These are phyloP conservation scores for Gossypium davidsonii DNA, from an alignment of 441 rosid genomes.

Conservation along the genomic window DNA sequence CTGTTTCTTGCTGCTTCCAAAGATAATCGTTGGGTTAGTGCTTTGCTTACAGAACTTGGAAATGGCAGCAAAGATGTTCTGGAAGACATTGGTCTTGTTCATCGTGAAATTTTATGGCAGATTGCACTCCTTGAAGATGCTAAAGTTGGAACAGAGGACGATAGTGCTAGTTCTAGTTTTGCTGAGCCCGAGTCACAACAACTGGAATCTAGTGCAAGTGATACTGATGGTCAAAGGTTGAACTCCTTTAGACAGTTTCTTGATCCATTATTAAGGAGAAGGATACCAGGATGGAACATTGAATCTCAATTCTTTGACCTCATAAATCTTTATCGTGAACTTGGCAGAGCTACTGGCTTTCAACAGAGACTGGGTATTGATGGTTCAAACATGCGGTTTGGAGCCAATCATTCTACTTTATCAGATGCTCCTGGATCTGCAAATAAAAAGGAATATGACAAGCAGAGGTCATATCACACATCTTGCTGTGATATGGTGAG, in stretches of 20 bases:
- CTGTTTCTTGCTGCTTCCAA: conserved; percentile 90
- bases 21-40: conserved; percentile 95
- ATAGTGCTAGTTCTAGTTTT: conserved; percentile 31
- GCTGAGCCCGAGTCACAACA: conserved; percentile 42
- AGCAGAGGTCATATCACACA: conserved; percentile 68
- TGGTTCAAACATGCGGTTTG: conserved; percentile 38
- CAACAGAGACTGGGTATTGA: conserved; percentile 59
- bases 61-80: conserved; percentile 83
- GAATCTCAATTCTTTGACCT: conserved; percentile 97
- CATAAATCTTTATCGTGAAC: conserved; percentile 81
- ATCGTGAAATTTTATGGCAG: conserved; percentile 92
- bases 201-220: conserved; percentile 43
- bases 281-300: conserved; percentile 74
- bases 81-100: conserved; percentile 76
- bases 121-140: conserved; percentile 80
- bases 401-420: conserved; percentile 46
- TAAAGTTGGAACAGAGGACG: conserved; percentile 53
- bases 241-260: conserved; percentile 89
- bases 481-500: conserved; percentile 93
- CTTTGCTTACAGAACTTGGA: conserved; percentile 83
- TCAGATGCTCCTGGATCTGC: conserved; percentile 42
- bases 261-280: conserved; percentile 89
- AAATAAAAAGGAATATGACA: conserved; percentile 58
- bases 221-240: conserved; percentile 70
- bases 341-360: conserved; percentile 75